Percentiles rank a stretch among this genome's conserved stretches.
These are phyloP conservation scores for Phytopythium vexans DNA, from an alignment of 352 stramenopile species.

Conservation along the genomic window DNA sequence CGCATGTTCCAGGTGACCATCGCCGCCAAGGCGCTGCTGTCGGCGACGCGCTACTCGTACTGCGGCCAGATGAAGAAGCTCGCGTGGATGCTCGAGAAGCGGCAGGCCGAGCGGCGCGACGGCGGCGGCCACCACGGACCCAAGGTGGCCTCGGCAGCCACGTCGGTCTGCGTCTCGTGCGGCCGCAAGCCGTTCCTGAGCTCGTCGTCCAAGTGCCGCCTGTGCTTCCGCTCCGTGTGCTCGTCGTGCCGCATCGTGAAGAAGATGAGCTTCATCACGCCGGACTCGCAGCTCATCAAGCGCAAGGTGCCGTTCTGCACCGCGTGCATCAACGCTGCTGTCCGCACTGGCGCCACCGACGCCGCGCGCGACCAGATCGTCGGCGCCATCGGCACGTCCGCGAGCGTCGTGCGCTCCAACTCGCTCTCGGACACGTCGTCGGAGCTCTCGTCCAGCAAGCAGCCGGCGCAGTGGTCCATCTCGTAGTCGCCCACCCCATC, in stretches of 20 bases:
- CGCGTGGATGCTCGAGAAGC: constrained; percentile 27
- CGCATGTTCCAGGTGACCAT: constrained; percentile 23
- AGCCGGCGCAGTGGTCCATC: too few relatives aligned
- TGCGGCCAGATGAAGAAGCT: constrained; percentile 58
- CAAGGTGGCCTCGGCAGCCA: not conserved
- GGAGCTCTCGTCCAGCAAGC: not conserved
- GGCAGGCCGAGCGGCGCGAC: constrained; percentile 1
- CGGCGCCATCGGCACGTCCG: not conserved
- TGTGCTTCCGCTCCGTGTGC: constrained; percentile 30
- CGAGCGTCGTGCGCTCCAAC: not conserved
- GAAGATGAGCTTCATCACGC: constrained; percentile 32
- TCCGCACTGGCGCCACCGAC: constrained; percentile 9
- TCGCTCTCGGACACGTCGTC: constrained; percentile 2
- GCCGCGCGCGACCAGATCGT: constrained; percentile 13
- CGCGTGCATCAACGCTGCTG: constrained; percentile 20
- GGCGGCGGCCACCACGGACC: not conserved
- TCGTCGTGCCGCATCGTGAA: constrained; percentile 25
- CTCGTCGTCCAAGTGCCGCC: constrained; percentile 18
- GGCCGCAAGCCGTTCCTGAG: constrained; percentile 17
- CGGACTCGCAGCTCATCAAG: constrained; percentile 24
- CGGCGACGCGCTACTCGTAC: constrained; percentile 24
- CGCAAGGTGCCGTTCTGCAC: constrained; percentile 36
- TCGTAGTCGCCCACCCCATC: too few relatives aligned
- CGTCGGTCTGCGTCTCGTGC: constrained; percentile 13
- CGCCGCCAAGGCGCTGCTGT: constrained; percentile 22